Evolutionary conservation across 768 basidiomycete genomes (phyloP).

Genomic region (Serendipita sp.): DNA sequence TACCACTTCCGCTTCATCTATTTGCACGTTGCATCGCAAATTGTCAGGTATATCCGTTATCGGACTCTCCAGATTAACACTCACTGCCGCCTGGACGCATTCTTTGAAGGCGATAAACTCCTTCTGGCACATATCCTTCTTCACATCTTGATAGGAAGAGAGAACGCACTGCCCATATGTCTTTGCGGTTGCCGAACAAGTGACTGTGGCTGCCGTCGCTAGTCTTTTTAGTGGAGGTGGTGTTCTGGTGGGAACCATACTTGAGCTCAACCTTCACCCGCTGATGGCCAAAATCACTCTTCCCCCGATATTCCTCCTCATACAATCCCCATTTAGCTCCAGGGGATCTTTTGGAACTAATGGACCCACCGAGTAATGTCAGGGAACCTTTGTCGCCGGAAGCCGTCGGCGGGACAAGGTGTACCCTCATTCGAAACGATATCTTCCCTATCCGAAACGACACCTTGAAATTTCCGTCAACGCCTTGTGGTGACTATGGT

Average conservation of each 20-base stretch:
- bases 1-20: conserved; percentile 46
- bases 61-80: conserved; percentile 17
- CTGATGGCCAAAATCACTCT: too few species aligned
- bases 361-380: too few species aligned
- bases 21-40: neutral
- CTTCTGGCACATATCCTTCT: conserved; percentile 62
- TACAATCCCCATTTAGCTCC: too few species aligned
- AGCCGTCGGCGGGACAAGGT: too few species aligned
- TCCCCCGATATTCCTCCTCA: too few species aligned
- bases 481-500: too few species aligned
- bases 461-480: too few species aligned
- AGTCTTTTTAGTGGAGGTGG: conserved; percentile 40
- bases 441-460: too few species aligned
- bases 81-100: conserved; percentile 65
- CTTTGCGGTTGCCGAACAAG: conserved; percentile 54
- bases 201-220: conserved; percentile 54
- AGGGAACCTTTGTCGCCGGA: too few species aligned
- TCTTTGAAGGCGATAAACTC: conserved; percentile 74
- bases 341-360: too few species aligned
- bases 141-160: conserved; percentile 66
- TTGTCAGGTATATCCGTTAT: neutral
- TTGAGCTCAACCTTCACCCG: neutral
- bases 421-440: too few species aligned
- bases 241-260: neutral
- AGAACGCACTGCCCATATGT: conserved; percentile 82